phyloP scores from a whole-genome alignment of 2,329 filamentous ascomycete genomes.

The Arthrobotrys entomopaga region DNA sequence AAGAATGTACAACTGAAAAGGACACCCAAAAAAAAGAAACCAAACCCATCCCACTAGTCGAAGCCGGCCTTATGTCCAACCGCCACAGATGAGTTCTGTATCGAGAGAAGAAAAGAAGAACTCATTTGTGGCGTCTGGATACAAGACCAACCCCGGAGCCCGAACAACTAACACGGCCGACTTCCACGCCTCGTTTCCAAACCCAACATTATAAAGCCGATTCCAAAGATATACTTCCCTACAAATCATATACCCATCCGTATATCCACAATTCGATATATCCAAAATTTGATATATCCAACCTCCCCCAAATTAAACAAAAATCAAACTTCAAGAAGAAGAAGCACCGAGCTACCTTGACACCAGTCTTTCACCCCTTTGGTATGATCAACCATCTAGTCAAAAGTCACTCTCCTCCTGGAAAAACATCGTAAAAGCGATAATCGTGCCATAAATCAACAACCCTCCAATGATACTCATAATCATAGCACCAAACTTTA shows the following conservation, averaged over 20 bases:
- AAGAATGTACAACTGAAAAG: conserved; percentile 51
- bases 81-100: not conserved
- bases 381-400: not conserved
- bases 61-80: not conserved
- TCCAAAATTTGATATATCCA: too few relatives aligned
- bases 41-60: not conserved
- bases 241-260: not conserved
- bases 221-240: not conserved
- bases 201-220: conserved; percentile 1
- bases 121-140: too few relatives aligned
- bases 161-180: not conserved
- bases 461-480: conserved; percentile 95
- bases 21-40: conserved; percentile 15
- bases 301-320: not conserved
- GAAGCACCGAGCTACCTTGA: not conserved
- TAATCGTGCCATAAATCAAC: conserved; percentile 96
- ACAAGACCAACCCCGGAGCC: not conserved
- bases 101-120: too few relatives aligned
- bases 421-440: conserved; percentile 98
- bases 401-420: conserved; percentile 96
- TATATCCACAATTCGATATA: not conserved
- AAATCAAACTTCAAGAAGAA: too few relatives aligned
- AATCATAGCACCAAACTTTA: conserved; percentile 83
- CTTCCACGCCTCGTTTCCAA: not conserved
- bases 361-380: conserved; percentile 57